Conservation (phyloP, 75 land plant genomes). For the Gnetum montanum region DNA sequence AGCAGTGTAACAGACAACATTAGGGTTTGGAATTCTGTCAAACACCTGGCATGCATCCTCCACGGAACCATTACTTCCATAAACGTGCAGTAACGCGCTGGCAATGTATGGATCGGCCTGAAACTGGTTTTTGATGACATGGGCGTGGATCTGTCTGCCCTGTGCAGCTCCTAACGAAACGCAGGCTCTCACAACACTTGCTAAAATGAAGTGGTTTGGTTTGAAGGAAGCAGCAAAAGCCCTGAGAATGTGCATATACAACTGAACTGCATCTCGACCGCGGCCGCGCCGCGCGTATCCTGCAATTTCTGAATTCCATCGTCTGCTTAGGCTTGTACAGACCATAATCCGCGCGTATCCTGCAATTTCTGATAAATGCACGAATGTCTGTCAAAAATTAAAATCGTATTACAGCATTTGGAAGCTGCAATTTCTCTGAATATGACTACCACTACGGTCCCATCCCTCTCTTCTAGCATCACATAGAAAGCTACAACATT, state of each 20-base stretch:
- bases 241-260: neutral
- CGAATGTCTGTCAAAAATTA: no score
- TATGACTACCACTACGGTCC: no score
- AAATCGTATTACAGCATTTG: no score
- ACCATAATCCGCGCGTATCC: no score
- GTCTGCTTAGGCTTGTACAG: no score
- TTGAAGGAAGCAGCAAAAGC: neutral
- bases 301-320: neutral
- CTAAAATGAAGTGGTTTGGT: neutral
- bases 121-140: neutral
- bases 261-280: neutral
- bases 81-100: neutral
- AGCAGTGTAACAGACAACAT: neutral
- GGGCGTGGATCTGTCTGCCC: neutral
- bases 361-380: no score
- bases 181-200: neutral
- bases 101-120: neutral
- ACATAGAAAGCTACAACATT: no score
- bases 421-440: no score
- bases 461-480: no score
- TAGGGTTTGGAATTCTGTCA: neutral
- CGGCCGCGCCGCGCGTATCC: neutral
- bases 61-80: neutral
- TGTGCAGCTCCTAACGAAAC: neutral
- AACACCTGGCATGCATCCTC: neutral